Percentiles rank a stretch among this genome's conserved stretches.
Evolutionary conservation across 495 filamentous ascomycete genomes (phyloP).

Genomic region (Trichoderma virens): DNA sequence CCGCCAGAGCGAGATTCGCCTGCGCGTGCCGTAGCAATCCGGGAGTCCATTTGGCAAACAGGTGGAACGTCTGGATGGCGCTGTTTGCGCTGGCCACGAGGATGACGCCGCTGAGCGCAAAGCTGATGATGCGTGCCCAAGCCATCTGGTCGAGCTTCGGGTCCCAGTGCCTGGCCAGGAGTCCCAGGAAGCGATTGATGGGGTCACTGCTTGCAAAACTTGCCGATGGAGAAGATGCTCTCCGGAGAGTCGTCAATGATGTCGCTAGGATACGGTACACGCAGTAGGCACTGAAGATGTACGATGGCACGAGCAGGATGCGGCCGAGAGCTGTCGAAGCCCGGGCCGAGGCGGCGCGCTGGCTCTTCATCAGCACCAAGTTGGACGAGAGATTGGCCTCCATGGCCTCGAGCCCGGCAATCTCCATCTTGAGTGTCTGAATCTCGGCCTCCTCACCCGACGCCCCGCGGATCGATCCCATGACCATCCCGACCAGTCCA

Average conservation of each 20-base stretch:
- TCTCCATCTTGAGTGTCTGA: constrained; percentile 60
- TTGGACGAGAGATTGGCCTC: constrained; percentile 54
- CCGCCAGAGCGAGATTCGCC: constrained; percentile 62
- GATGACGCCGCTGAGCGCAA: constrained; percentile 69
- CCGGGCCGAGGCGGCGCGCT: constrained; percentile 50
- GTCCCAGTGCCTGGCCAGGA: constrained; percentile 65
- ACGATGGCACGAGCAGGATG: constrained; percentile 48
- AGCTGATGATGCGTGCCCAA: constrained; percentile 71
- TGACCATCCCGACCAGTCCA: constrained; percentile 60
- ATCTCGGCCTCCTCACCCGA: constrained; percentile 54
- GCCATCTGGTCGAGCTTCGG: constrained; percentile 59
- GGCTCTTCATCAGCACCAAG: constrained; percentile 47
- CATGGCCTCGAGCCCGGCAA: constrained; percentile 73
- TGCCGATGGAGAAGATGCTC: constrained; percentile 33
- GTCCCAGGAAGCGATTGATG: constrained; percentile 66
- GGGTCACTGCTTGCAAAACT: constrained; percentile 65
- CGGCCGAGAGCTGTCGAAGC: constrained; percentile 55
- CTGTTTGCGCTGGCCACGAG: constrained; percentile 67
- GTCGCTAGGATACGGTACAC: constrained; percentile 67
- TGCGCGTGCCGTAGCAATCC: constrained; percentile 52
- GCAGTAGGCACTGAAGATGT: constrained; percentile 67
- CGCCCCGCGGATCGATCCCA: constrained; percentile 55
- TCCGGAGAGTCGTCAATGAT: constrained; percentile 50
- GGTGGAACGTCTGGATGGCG: constrained; percentile 65
- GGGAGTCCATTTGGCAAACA: constrained; percentile 64